Evolutionary conservation across 225 moss, liverwort and hornwort genomes (phyloP).

Genomic region (Polytrichum formosum): DNA sequence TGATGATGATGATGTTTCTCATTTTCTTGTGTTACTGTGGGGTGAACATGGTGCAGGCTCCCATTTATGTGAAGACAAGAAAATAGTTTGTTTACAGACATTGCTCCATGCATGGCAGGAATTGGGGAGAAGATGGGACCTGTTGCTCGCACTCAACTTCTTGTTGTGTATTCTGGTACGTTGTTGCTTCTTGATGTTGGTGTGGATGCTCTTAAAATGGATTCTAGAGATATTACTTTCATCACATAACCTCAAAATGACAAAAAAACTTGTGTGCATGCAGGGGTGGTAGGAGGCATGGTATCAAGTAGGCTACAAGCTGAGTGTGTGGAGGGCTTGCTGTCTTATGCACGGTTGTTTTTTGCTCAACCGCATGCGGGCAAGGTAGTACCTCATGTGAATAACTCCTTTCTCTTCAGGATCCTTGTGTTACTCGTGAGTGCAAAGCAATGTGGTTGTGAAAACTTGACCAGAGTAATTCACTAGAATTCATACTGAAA

Average conservation of each 20-base stretch:
- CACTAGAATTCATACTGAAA: too few species aligned
- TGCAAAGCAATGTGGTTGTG: too few species aligned
- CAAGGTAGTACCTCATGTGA: slow-evolving; percentile 36
- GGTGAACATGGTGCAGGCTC: neutral
- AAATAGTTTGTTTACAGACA: neutral
- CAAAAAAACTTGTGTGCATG: slow-evolving; percentile 11
- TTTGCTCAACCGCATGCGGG: slow-evolving; percentile 66
- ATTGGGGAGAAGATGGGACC: slow-evolving; percentile 30
- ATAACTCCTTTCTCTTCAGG: too few species aligned
- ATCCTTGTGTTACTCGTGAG: too few species aligned
- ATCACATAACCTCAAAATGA: neutral
- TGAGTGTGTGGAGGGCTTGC: slow-evolving; percentile 52
- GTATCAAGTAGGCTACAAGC: slow-evolving; percentile 38
- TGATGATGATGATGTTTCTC: too few species aligned
- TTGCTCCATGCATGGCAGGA: slow-evolving; percentile 24
- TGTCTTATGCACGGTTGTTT: slow-evolving; percentile 68
- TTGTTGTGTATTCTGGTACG: slow-evolving; percentile 47
- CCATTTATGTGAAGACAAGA: neutral
- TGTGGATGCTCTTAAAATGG: neutral
- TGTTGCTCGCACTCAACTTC: slow-evolving; percentile 53
- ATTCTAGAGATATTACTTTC: neutral
- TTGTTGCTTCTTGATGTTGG: neutral
- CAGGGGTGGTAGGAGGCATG: slow-evolving; percentile 30
- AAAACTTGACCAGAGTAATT: too few species aligned
- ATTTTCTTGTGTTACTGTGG: neutral